These are phyloP conservation scores for Suhomyces kunorum DNA, from an alignment of 1,139 yeast genomes.

Conservation along the genomic window DNA sequence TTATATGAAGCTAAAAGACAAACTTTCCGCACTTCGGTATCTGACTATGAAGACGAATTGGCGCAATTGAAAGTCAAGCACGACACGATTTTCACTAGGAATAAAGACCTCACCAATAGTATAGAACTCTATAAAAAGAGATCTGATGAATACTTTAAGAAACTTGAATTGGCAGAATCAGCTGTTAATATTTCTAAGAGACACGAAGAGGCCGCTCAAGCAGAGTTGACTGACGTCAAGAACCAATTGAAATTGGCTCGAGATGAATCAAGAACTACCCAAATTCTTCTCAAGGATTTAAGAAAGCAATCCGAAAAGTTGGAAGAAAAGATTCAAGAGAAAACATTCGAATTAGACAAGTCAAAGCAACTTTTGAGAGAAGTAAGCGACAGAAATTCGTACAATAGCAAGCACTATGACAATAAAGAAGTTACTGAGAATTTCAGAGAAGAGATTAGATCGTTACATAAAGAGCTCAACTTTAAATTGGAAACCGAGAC, in stretches of 20 bases:
- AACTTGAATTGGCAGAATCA: conserved; percentile 78
- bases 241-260: conserved; percentile 54
- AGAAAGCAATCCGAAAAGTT: conserved; percentile 55
- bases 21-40: conserved; percentile 37
- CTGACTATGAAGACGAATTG: conserved; percentile 44
- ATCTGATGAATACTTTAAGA: conserved; percentile 72
- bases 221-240: conserved; percentile 58
- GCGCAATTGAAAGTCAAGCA: conserved; percentile 51
- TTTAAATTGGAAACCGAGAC: conserved; percentile 64
- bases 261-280: conserved; percentile 62
- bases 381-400: conserved; percentile 54
- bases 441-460: conserved; percentile 58
- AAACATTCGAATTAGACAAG: conserved; percentile 55
- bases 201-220: conserved; percentile 57
- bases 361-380: conserved; percentile 44
- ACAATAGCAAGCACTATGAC: conserved; percentile 51
- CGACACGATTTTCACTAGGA: conserved; percentile 53
- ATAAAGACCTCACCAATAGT: conserved; percentile 52
- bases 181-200: conserved; percentile 64
- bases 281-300: conserved; percentile 56
- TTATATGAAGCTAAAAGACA: conserved; percentile 41
- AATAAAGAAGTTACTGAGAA: conserved; percentile 45
- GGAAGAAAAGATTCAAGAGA: conserved; percentile 62
- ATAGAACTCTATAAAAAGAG: conserved; percentile 67
- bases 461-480: conserved; percentile 57